Base-by-base conservation (phyloP, 345 rosid genomes). In the Eutrema japonicum region DNA sequence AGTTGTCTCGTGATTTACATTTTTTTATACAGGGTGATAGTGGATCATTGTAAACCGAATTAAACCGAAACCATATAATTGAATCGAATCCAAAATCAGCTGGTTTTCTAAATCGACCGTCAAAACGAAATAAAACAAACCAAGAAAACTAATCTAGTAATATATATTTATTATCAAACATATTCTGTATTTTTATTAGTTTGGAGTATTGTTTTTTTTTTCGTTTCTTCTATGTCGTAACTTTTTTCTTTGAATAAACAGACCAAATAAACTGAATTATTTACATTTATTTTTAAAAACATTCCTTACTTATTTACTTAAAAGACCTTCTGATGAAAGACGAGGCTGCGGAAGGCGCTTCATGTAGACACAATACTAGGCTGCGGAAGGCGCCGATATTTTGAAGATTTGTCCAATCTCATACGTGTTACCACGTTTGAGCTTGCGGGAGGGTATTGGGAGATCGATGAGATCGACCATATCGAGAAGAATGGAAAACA, bases 41-140 rank as follows among this genome's bases (percentile, higher is more conserved):
- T 30, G 33, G 43, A 57, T 38, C 0, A 9, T n/a, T 38, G 16
- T 66, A 4, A 51, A 67, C 73, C 68, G 68, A 18, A 33, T 41
- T 48, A 13, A 60, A 50, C 78, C 73, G 62, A 4, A 51, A 38
- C 4, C 10, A 42, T 8, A 42, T 56, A 1, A 33, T 55, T 41
- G 10, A 14, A 32, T 8, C 29, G 6, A 29, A 40, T 29, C 42
- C 32, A 10, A 5, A 42, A 29, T 45, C 40, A 45, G 36, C 10
- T 29, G 10, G 8, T 55, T 32, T 55, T 55, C 5, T 46, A 12
- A 43, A 12, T 53, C 38, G 22, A 10, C 30, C 37, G 5, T 10
- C 57, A 12, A 12, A 22, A 22, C 26, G 2, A 22, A 22, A 22
- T 22, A 22, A 22, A 51, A 29, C 32, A 50, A 50, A 50, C 10